phyloP scores from a whole-genome alignment of 192 early-diverging fungal genomes.

The Podila epigama region DNA sequence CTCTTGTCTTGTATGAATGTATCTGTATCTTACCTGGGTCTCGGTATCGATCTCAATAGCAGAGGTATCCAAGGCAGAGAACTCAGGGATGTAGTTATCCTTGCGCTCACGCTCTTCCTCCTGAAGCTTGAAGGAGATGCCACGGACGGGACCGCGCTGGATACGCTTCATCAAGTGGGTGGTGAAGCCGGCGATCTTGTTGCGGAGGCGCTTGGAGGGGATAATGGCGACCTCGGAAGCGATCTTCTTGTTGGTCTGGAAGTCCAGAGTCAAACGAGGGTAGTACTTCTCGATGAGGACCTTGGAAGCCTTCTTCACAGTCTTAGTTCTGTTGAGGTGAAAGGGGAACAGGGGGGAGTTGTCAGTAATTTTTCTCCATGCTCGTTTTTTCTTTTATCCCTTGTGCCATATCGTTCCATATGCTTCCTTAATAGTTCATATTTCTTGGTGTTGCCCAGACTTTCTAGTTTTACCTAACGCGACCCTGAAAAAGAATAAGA shows the following conservation, averaged over 20 bases:
- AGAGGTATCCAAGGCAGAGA: conserved; percentile 93
- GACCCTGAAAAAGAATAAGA: not conserved
- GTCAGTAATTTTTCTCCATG: not conserved
- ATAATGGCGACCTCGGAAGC: conserved; percentile 98
- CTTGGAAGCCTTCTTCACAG: conserved; percentile 99
- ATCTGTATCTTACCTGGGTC: conserved; percentile 71
- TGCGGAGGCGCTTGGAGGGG: conserved; percentile 98
- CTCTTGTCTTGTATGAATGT: not conserved
- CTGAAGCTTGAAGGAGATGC: conserved; percentile 99
- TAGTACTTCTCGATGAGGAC: conserved; percentile 99
- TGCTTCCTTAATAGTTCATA: not conserved
- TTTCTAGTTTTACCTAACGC: not conserved
- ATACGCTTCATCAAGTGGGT: conserved; percentile 99
- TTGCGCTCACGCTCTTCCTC: conserved; percentile 99
- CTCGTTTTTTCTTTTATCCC: not conserved
- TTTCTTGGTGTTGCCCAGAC: not conserved
- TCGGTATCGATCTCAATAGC: conserved; percentile 95
- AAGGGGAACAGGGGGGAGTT: not conserved
- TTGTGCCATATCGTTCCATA: not conserved
- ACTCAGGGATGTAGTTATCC: conserved; percentile 99
- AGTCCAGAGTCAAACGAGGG: conserved; percentile 97
- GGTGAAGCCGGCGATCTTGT: conserved; percentile 99
- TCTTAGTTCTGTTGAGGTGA: conserved; percentile 83
- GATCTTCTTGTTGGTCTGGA: conserved; percentile 99
- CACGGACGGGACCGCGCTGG: conserved; percentile 97